phyloP scores from a whole-genome alignment of 352 stramenopile genomes.

The Phytophthora chlamydospora region DNA sequence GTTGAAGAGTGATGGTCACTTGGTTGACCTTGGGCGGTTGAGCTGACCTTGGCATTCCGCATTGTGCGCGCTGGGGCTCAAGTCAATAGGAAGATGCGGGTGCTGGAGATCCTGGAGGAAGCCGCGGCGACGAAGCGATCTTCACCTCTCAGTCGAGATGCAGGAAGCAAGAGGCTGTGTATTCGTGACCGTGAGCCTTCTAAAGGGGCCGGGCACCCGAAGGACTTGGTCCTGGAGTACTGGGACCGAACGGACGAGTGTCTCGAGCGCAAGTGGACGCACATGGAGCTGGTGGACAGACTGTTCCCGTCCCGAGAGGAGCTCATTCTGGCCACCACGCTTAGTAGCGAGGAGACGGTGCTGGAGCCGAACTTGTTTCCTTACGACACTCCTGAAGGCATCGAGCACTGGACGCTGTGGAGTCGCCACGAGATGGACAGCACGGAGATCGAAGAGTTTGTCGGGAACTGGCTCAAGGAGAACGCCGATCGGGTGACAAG shows the following conservation, averaged over 20 bases:
- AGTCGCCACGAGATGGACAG: slow-evolving; percentile 68
- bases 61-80: slow-evolving; percentile 14
- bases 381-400: slow-evolving; percentile 76
- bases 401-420: slow-evolving; percentile 88
- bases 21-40: slow-evolving; percentile 33
- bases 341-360: slow-evolving; percentile 59
- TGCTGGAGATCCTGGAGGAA: slow-evolving; percentile 4
- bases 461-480: slow-evolving; percentile 72
- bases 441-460: slow-evolving; percentile 74
- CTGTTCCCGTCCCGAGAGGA: slow-evolving; percentile 66
- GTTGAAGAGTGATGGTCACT: slow-evolving; percentile 27
- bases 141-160: slow-evolving; percentile 1
- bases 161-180: slow-evolving; percentile 12
- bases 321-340: slow-evolving; percentile 73
- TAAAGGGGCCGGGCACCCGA: neutral
- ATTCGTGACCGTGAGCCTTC: neutral
- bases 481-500: slow-evolving; percentile 68
- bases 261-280: slow-evolving; percentile 84
- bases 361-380: slow-evolving; percentile 89
- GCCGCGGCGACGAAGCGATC: neutral
- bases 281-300: slow-evolving; percentile 73
- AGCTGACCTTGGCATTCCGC: too few relatives aligned
- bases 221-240: slow-evolving; percentile 76
- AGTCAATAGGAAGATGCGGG: slow-evolving; percentile 5
- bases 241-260: slow-evolving; percentile 83